Evolutionary conservation across 352 stramenopile genomes (phyloP), one percentile per base, ranked within the genome.

Genomic region (Globisporangium radiosum): DNA sequence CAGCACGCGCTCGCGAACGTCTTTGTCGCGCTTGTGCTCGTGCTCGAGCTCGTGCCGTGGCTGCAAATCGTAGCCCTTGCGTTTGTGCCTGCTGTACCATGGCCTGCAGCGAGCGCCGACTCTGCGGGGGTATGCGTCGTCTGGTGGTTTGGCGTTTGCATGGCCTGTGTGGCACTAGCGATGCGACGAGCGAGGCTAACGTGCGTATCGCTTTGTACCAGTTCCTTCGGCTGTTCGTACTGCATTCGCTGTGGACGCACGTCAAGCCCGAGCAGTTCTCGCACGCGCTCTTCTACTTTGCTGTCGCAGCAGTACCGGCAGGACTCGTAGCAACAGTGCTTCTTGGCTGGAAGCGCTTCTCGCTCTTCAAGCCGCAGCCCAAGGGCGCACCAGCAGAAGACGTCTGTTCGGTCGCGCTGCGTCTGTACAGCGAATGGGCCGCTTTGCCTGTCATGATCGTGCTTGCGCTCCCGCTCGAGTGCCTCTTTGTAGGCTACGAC

Each of bases 291-390:
- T 61, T 90, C 38, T 90, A 83, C 51, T n/a, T 65, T 17, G 71
- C 72, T 2, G 49, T 77, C 1, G 71, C 55, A 10, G 72, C 72
- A n/a, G 69, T 83, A 4, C 76, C 74, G 9, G 72, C 56, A 0
- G 45, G 69, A 9, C 57, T 85, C 6, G 4, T 77, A 1, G 0
- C 73, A 8, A 60, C 68, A 0, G 77, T 68, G 50, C 6, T 73
- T 5, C 52, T 85, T 2, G 78, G 80, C 1, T 40, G 55, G 14
- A 82, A 83, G 54, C 54, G 75, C 17, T 88, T 87, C 43, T 74
- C 80, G 9, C 50, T 90, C 33, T 88, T 88, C 59, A 88, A 88
- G 54, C 75, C 78, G 0, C 76, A 88, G 54, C 76, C 76, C 0
- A 73, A 65, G 49, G 58, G 39, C 3, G 64, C 66, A n/a, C 71